A percentile compares a stretch with the other conserved stretches of the same genome.
phyloP scores from a whole-genome alignment of 192 early-diverging fungal species.

The Umbelopsis sp. region DNA sequence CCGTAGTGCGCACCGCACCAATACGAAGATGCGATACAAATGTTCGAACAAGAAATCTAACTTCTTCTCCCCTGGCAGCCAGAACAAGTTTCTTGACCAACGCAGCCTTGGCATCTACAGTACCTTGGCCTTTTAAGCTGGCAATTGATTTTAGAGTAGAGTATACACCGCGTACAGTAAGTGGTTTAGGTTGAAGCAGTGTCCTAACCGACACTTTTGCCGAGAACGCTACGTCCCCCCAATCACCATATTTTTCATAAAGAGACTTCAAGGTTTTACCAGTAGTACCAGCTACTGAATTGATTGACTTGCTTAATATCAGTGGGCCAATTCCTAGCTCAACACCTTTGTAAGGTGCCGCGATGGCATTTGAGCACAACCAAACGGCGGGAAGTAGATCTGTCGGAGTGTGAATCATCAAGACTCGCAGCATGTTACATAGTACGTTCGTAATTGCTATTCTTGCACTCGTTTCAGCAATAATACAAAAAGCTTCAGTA shows the following conservation, averaged over 20 bases:
- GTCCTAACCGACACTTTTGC: slow-evolving; percentile 39
- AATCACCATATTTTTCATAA: slow-evolving; percentile 37
- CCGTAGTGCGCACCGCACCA: slow-evolving; percentile 78
- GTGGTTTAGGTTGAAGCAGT: slow-evolving; percentile 29
- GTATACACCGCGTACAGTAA: slow-evolving; percentile 30
- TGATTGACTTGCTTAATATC: slow-evolving; percentile 33
- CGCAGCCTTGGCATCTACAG: slow-evolving; percentile 43
- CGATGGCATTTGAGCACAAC: slow-evolving; percentile 41
- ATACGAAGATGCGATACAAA: slow-evolving; percentile 80
- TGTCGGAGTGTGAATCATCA: slow-evolving; percentile 28
- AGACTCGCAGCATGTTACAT: slow-evolving; percentile 35
- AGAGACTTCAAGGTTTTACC: slow-evolving; percentile 25
- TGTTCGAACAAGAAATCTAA: slow-evolving; percentile 27
- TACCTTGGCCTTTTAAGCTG: slow-evolving; percentile 29
- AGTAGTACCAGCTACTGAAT: slow-evolving; percentile 22
- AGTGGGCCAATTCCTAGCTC: slow-evolving; percentile 40
- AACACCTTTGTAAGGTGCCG: slow-evolving; percentile 36
- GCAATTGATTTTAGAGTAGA: slow-evolving; percentile 24
- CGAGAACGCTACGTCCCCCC: slow-evolving; percentile 38
- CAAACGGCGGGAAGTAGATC: slow-evolving; percentile 37
- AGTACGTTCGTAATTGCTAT: slow-evolving; percentile 23
- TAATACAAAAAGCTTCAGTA: slow-evolving; percentile 16
- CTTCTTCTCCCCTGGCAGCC: slow-evolving; percentile 46
- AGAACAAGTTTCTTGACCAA: slow-evolving; percentile 50
- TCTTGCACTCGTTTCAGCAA: slow-evolving; percentile 24